phyloP scores from a whole-genome alignment of 2,329 filamentous ascomycete genomes.

The Fusarium duplospermum region DNA sequence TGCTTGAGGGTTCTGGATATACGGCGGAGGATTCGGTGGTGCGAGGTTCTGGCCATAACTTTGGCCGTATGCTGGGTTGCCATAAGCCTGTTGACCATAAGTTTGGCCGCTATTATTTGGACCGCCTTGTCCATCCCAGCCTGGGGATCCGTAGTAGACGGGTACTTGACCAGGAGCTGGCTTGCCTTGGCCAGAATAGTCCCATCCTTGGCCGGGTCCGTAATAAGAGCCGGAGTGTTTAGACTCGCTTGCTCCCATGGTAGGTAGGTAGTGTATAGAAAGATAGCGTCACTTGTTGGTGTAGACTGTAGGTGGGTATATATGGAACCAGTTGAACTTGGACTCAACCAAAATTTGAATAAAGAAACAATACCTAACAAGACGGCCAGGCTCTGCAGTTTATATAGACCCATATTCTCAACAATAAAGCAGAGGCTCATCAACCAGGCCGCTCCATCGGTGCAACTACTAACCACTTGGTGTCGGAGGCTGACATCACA shows the following conservation, averaged over 20 bases:
- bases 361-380: not conserved
- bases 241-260: conserved; percentile 6
- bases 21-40: not conserved
- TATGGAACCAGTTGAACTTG: not conserved
- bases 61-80: not conserved
- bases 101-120: not conserved
- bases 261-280: not conserved
- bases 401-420: not conserved
- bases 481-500: not conserved
- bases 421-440: not conserved
- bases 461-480: not conserved
- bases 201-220: not conserved
- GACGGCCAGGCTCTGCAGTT: not conserved
- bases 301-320: not conserved
- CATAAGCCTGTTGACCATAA: not conserved
- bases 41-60: not conserved
- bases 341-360: not conserved
- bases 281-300: not conserved
- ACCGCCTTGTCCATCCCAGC: not conserved
- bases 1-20: not conserved
- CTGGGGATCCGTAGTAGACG: not conserved
- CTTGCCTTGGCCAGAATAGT: not conserved
- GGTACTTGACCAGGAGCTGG: not conserved
- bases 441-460: not conserved
- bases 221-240: not conserved